These are phyloP conservation scores for Galeopsis tetrahit DNA, from an alignment of 257 asterid species.

Conservation along the genomic window DNA sequence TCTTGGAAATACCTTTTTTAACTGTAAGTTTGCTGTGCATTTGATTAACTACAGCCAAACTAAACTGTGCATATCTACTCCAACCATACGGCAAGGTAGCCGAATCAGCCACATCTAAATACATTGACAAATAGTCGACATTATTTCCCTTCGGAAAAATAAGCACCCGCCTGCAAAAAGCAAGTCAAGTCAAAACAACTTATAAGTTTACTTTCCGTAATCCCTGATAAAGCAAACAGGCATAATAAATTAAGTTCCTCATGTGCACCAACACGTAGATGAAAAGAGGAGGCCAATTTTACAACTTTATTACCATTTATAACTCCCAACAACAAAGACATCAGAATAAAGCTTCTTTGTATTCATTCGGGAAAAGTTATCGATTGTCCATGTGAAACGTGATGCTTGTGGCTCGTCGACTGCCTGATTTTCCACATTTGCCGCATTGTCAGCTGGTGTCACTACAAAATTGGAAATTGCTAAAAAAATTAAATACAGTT, in stretches of 20 bases:
- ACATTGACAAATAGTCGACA: conserved; percentile 61
- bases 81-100: conserved; percentile 61
- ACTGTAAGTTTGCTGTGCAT: conserved; percentile 41
- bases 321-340: conserved; percentile 73
- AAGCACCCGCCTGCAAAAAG: conserved; percentile 59
- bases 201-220: conserved; percentile 17
- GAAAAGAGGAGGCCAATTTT: conserved; percentile 15
- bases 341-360: conserved; percentile 82
- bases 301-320: conserved; percentile 71
- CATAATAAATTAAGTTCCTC: conserved; percentile 18
- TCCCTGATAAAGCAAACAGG: conserved; percentile 16
- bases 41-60: conserved; percentile 63
- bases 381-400: conserved; percentile 82
- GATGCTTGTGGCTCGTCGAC: conserved; percentile 83
- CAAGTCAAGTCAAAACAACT: conserved; percentile 32
- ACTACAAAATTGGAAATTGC: conserved; percentile 40
- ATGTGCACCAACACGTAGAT: background rate
- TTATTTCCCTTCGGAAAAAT: conserved; percentile 63
- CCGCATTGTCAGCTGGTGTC: conserved; percentile 59
- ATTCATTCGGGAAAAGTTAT: conserved; percentile 71
- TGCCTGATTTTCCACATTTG: conserved; percentile 76
- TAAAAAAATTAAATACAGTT: conserved; percentile 16
- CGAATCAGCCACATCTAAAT: conserved; percentile 65
- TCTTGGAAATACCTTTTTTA: conserved; percentile 47
- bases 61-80: conserved; percentile 59